Evolutionary conservation across 2,329 filamentous ascomycete species (phyloP).

Genomic region (Pseudocercospora macadamiae): DNA sequence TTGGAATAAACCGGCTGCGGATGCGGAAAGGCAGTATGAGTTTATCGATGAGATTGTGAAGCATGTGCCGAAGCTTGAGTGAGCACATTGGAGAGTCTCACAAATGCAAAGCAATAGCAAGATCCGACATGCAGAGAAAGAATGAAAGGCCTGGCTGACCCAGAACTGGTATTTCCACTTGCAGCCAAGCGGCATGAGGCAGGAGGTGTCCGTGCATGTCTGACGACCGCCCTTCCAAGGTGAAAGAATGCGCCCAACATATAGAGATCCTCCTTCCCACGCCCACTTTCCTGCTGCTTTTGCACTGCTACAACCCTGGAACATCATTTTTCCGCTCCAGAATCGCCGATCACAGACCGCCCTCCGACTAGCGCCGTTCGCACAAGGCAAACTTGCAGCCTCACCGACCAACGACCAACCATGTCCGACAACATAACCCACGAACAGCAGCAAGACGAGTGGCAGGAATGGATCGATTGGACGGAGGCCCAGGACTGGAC

Average conservation of each 20-base stretch:
- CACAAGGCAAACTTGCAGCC: constrained; percentile 9
- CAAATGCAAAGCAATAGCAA: too few relatives aligned
- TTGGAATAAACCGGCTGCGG: neutral
- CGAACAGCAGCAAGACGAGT: neutral
- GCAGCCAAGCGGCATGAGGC: too few relatives aligned
- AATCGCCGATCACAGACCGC: neutral
- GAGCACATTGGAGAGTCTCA: too few relatives aligned
- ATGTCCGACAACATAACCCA: constrained; percentile 5
- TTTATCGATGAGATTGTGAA: neutral
- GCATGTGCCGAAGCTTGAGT: neutral
- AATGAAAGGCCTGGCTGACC: too few relatives aligned
- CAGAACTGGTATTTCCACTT: too few relatives aligned
- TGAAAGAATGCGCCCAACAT: neutral
- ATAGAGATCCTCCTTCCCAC: neutral
- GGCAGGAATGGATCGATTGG: neutral
- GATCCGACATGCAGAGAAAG: too few relatives aligned
- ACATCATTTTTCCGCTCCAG: neutral
- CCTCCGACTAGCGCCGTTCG: neutral
- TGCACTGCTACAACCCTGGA: neutral
- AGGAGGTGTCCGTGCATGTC: too few relatives aligned
- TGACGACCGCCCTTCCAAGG: neutral
- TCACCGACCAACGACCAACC: neutral
- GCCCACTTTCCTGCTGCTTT: constrained; percentile 1
- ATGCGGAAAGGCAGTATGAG: constrained; percentile 2
- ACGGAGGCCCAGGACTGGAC: too few relatives aligned